These are phyloP conservation scores for Aspergillus cristatus DNA, from an alignment of 495 filamentous ascomycete species.

Conservation along the genomic window DNA sequence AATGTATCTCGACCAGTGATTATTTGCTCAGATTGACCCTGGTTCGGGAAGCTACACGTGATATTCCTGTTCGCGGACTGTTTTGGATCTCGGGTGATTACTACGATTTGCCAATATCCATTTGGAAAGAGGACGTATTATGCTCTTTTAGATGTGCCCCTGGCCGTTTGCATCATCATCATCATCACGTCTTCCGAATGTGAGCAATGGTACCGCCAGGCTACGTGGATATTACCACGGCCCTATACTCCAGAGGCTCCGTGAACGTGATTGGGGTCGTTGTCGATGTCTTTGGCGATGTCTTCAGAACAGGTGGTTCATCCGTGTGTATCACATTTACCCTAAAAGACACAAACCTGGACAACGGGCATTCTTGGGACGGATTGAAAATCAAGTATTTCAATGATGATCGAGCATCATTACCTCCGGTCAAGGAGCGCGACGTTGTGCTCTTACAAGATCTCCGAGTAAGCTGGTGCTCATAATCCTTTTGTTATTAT, in stretches of 20 bases:
- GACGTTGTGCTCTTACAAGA: constrained; percentile 41
- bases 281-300: constrained; percentile 28
- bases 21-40: too few species aligned
- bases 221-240: constrained; percentile 30
- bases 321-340: constrained; percentile 40
- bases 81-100: too few species aligned
- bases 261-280: constrained; percentile 41
- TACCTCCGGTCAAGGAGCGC: constrained; percentile 31
- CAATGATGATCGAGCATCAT: constrained; percentile 20
- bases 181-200: too few species aligned
- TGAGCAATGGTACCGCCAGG: background rate
- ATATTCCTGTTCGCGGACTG: too few species aligned
- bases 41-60: too few species aligned
- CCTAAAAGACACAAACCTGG: constrained; percentile 32
- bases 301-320: constrained; percentile 19
- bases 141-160: too few species aligned
- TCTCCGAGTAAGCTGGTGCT: constrained; percentile 29
- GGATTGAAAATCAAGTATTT: constrained; percentile 46
- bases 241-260: constrained; percentile 16
- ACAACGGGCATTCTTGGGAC: constrained; percentile 22
- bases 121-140: too few species aligned
- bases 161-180: too few species aligned
- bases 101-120: too few species aligned
- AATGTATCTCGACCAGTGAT: too few species aligned
- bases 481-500: background rate